A percentile compares a stretch with the other conserved stretches of the same genome.
Evolutionary conservation across 805 yeast genomes (phyloP).

Genomic region (Metschnikowia baotianmanensis): DNA sequence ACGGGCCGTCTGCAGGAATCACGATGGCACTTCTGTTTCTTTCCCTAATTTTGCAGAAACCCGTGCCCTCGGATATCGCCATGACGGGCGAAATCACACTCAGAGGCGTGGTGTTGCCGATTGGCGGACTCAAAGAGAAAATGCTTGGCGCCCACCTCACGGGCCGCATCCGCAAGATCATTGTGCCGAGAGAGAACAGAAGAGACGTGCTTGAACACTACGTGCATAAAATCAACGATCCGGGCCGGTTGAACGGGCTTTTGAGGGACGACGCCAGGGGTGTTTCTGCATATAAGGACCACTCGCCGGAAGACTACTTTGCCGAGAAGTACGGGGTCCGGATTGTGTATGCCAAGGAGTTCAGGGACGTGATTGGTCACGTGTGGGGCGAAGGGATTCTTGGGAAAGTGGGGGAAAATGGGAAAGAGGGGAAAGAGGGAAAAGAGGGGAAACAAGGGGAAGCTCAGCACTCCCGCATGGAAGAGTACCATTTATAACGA

Average conservation of each 20-base stretch:
- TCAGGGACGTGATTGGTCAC: conserved; percentile 68
- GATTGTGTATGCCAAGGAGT: conserved; percentile 66
- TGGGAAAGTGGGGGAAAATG: conserved; percentile 18
- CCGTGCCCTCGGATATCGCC: conserved; percentile 53
- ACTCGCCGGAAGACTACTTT: conserved; percentile 51
- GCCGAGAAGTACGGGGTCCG: conserved; percentile 55
- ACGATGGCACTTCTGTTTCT: conserved; percentile 49
- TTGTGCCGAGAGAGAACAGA: conserved; percentile 70
- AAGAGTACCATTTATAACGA: conserved; percentile 14
- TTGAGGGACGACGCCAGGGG: conserved; percentile 34
- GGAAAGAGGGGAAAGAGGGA: too few species aligned
- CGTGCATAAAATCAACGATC: conserved; percentile 34
- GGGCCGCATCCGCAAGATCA: conserved; percentile 51
- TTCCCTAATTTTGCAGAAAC: conserved; percentile 42
- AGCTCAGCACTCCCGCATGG: conserved; percentile 16
- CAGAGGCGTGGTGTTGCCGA: conserved; percentile 73
- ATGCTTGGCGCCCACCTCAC: conserved; percentile 76
- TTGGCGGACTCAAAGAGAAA: conserved; percentile 81
- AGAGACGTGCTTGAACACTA: conserved; percentile 65
- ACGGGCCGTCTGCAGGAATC: conserved; percentile 51
- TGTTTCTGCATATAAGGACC: conserved; percentile 32
- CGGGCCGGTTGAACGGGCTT: conserved; percentile 31
- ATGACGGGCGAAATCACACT: conserved; percentile 88
- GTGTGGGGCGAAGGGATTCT: conserved; percentile 62
- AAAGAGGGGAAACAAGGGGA: too few species aligned